Conservation (phyloP, 2,329 filamentous ascomycete species). For the Pezicula radicicola region DNA sequence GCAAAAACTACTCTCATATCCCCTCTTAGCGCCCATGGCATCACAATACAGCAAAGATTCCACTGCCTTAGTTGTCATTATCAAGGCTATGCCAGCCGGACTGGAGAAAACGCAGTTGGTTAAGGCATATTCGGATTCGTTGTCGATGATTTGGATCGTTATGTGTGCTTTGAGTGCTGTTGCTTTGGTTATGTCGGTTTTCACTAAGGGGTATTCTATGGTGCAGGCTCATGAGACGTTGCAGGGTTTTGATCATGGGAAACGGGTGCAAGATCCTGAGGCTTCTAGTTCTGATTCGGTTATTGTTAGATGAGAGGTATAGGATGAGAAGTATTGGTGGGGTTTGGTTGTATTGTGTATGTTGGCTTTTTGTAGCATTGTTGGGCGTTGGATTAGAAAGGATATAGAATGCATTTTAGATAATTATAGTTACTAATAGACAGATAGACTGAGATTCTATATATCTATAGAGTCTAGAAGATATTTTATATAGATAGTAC, state of each 20-base stretch:
- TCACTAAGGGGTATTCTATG: slow-evolving; percentile 46
- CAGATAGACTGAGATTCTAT: too few species aligned
- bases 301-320: too few species aligned
- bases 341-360: too few species aligned
- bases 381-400: too few species aligned
- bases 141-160: slow-evolving; percentile 54
- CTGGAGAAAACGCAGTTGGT: slow-evolving; percentile 40
- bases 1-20: slow-evolving; percentile 20
- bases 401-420: too few species aligned
- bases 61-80: slow-evolving; percentile 22
- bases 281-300: neutral
- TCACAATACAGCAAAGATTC: slow-evolving; percentile 25
- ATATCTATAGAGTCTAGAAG: too few species aligned
- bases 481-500: too few species aligned
- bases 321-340: too few species aligned
- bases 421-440: too few species aligned
- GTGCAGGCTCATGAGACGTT: slow-evolving; percentile 43
- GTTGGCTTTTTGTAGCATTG: too few species aligned
- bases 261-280: slow-evolving; percentile 12
- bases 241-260: slow-evolving; percentile 42
- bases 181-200: slow-evolving; percentile 43
- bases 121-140: slow-evolving; percentile 49
- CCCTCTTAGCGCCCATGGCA: slow-evolving; percentile 18
- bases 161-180: slow-evolving; percentile 49
- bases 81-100: slow-evolving; percentile 27